Evolutionary conservation across 2,329 filamentous ascomycete species (phyloP).

Genomic region (Ceratocystis lukuohia): DNA sequence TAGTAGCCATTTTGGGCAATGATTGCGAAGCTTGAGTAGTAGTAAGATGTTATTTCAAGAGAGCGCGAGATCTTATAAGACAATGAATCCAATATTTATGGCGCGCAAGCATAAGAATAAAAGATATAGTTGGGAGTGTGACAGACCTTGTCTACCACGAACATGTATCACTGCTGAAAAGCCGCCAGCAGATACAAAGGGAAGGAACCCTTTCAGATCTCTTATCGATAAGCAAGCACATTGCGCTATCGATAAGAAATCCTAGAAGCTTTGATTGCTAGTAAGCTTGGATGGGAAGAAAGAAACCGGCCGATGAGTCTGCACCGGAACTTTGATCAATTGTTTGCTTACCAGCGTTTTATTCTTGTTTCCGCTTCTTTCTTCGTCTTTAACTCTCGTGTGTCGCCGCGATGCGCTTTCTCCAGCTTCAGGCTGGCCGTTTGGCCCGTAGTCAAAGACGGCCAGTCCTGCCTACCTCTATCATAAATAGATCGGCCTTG

Average conservation of each 20-base stretch:
- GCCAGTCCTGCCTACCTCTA: background rate
- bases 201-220: background rate
- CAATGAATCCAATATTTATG: background rate
- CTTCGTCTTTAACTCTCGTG: background rate
- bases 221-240: conserved; percentile 10
- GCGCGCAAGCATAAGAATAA: background rate
- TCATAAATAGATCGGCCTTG: background rate
- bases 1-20: conserved; percentile 11
- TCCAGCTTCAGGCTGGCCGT: conserved; percentile 3
- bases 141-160: no score
- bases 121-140: no score
- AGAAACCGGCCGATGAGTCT: background rate
- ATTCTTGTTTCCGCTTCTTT: background rate
- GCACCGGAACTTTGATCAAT: background rate
- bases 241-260: conserved; percentile 11
- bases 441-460: background rate
- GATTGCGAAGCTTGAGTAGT: background rate
- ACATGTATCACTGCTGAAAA: background rate
- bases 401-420: background rate
- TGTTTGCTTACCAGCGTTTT: background rate
- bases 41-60: no score
- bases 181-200: background rate
- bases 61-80: no score
- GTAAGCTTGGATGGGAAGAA: background rate
- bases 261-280: background rate